Conservation (phyloP, 768 basidiomycete genomes). For the Mycena chlorophos region DNA sequence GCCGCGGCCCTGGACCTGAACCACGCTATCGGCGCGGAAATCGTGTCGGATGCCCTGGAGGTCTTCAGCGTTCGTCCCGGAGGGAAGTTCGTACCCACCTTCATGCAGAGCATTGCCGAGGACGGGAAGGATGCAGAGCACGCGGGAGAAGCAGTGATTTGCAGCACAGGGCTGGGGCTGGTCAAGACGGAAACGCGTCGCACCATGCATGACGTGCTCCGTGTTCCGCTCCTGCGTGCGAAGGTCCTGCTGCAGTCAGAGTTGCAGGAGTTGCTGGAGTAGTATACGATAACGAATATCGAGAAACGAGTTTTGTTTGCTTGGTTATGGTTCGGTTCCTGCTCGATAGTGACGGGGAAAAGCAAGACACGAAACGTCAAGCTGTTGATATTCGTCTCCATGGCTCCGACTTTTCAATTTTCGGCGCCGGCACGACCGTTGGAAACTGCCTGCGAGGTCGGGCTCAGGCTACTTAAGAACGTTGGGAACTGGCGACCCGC, state of each 20-base stretch:
- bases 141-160: conserved; percentile 1
- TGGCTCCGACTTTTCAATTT: too few relatives aligned
- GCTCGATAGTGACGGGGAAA: too few relatives aligned
- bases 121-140: neutral
- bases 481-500: too few relatives aligned
- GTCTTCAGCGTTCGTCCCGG: neutral
- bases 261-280: conserved; percentile 1
- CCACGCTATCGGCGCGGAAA: conserved; percentile 5
- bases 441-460: too few relatives aligned
- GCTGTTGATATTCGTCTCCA: too few relatives aligned
- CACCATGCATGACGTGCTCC: neutral
- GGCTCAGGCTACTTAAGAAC: too few relatives aligned
- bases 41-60: conserved; percentile 14
- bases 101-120: conserved; percentile 10
- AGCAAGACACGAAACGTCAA: too few relatives aligned
- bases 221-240: conserved; percentile 2
- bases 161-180: neutral
- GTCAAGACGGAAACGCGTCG: neutral
- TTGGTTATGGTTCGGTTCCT: too few relatives aligned
- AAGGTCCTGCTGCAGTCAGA: conserved; percentile 9
- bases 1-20: conserved; percentile 8
- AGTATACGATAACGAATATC: too few relatives aligned
- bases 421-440: too few relatives aligned
- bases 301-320: too few relatives aligned
- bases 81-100: conserved; percentile 1